Conservation (phyloP, 2,329 filamentous ascomycete genomes). For the Neoscytalidium dimidiatum region DNA sequence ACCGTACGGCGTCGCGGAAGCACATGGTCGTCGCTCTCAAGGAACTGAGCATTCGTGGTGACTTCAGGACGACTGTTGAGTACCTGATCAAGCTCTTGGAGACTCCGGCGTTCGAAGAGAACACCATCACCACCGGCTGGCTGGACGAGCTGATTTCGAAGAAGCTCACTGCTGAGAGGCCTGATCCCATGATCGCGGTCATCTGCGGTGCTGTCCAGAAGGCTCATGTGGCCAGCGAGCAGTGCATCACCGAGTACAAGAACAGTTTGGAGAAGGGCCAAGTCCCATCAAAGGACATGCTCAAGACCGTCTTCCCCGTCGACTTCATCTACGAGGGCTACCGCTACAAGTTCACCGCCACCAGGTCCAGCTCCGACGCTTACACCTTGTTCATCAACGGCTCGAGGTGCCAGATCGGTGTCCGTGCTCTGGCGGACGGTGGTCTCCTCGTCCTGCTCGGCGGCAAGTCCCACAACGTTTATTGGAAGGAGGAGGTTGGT, state of each 20-base stretch:
- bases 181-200: slow-evolving; percentile 90
- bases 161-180: slow-evolving; percentile 92
- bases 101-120: slow-evolving; percentile 96
- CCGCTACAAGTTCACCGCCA: slow-evolving; percentile 98
- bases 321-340: slow-evolving; percentile 98
- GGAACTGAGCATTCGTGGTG: slow-evolving; percentile 98
- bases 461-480: slow-evolving; percentile 94
- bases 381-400: slow-evolving; percentile 99
- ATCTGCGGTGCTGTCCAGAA: slow-evolving; percentile 94
- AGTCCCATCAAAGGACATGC: slow-evolving; percentile 91
- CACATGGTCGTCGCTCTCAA: slow-evolving; percentile 99
- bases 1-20: slow-evolving; percentile 91
- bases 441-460: slow-evolving; percentile 87
- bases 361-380: slow-evolving; percentile 85
- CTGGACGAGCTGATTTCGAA: slow-evolving; percentile 98
- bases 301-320: slow-evolving; percentile 96
- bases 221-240: slow-evolving; percentile 91
- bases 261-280: slow-evolving; percentile 93
- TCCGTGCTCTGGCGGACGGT: slow-evolving; percentile 89
- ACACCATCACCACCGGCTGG: slow-evolving; percentile 99
- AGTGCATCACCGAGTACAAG: slow-evolving; percentile 82
- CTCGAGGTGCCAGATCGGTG: slow-evolving; percentile 90
- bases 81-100: slow-evolving; percentile 98
- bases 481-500: slow-evolving; percentile 99
- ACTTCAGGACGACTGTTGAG: slow-evolving; percentile 97